A percentile compares a stretch with the other conserved stretches of the same genome.
Evolutionary conservation across 805 yeast species (phyloP).

Genomic region (Suhomyces sp.): DNA sequence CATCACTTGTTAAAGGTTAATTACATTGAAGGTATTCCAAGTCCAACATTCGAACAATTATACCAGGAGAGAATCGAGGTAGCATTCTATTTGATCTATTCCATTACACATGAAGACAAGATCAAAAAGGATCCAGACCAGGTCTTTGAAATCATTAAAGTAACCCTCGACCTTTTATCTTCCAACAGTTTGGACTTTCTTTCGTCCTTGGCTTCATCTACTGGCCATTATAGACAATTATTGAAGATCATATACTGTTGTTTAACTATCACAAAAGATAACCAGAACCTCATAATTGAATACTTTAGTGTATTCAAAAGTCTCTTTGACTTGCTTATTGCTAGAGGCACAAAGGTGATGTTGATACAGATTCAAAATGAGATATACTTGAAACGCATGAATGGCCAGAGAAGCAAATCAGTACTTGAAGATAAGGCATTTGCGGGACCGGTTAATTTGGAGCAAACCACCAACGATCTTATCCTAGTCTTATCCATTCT

Average conservation of each 20-base stretch:
- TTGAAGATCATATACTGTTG: slow-evolving; percentile 54
- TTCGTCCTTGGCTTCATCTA: slow-evolving; percentile 37
- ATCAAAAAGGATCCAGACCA: slow-evolving; percentile 26
- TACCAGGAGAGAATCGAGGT: slow-evolving; percentile 65
- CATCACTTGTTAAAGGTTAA: slow-evolving; percentile 51
- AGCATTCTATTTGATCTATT: slow-evolving; percentile 50
- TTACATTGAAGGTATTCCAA: slow-evolving; percentile 48
- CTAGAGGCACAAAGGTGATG: slow-evolving; percentile 61
- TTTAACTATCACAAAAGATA: slow-evolving; percentile 42
- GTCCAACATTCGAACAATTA: slow-evolving; percentile 46
- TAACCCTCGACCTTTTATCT: slow-evolving; percentile 43
- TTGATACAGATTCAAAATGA: slow-evolving; percentile 58
- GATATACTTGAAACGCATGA: slow-evolving; percentile 37
- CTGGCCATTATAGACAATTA: slow-evolving; percentile 54
- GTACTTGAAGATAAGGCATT: slow-evolving; percentile 13
- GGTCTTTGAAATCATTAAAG: slow-evolving; percentile 41
- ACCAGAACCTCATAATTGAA: slow-evolving; percentile 39
- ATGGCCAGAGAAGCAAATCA: background rate
- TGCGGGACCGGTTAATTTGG: background rate
- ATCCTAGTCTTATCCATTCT: slow-evolving; percentile 61
- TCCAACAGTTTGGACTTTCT: slow-evolving; percentile 51
- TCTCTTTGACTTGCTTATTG: slow-evolving; percentile 60
- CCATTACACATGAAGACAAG: slow-evolving; percentile 31
- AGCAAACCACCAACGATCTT: slow-evolving; percentile 61
- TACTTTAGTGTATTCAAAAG: slow-evolving; percentile 51